Evolutionary conservation across 805 yeast genomes (phyloP).

Genomic region (Ogataea pignaliae): DNA sequence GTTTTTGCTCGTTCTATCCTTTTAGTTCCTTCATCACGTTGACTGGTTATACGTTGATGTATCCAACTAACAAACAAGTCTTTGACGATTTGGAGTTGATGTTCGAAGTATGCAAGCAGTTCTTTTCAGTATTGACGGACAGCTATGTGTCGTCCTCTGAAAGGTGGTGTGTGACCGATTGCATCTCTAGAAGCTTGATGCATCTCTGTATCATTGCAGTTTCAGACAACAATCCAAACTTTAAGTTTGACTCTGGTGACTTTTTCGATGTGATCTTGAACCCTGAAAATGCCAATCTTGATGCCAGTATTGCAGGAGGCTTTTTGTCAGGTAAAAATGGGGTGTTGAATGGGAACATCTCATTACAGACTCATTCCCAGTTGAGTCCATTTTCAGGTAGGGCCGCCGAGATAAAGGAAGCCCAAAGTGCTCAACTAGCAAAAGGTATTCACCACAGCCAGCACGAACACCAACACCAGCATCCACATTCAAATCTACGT

Average conservation of each 20-base stretch:
- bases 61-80: conserved; percentile 9
- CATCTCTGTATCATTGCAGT: conserved; percentile 19
- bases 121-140: conserved; percentile 10
- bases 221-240: conserved; percentile 8
- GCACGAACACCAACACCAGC: no score
- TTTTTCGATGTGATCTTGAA: conserved; percentile 13
- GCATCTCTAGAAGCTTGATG: conserved; percentile 18
- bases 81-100: conserved; percentile 24
- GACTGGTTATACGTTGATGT: conserved; percentile 23
- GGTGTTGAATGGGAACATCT: no score
- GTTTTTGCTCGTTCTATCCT: conserved; percentile 25
- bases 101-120: conserved; percentile 13
- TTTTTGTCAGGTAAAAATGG: no score
- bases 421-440: no score
- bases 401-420: no score
- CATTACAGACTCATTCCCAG: no score
- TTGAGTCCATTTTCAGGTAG: no score
- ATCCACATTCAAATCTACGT: no score
- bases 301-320: neutral
- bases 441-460: no score
- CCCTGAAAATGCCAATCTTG: neutral
- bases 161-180: conserved; percentile 17
- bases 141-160: neutral
- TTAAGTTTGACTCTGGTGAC: conserved; percentile 17
- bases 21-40: conserved; percentile 29